Conservation (phyloP, 192 early-diverging fungal genomes). For the Coemansia sp. region DNA sequence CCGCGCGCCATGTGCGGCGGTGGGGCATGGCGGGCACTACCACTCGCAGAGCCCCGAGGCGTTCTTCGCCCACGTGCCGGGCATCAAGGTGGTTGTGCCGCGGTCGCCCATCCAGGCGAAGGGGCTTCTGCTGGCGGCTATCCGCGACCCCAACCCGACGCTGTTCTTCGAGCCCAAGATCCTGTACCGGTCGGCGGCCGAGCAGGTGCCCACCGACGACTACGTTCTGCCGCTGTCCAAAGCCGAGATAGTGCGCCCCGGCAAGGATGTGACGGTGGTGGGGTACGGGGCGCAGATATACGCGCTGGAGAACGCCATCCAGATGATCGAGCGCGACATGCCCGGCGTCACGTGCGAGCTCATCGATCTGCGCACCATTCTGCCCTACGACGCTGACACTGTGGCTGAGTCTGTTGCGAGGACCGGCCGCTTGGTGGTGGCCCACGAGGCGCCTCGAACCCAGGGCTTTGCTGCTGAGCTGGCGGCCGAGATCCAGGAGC, state of each 20-base stretch:
- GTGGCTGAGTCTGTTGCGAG: slow-evolving; percentile 88
- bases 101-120: slow-evolving; percentile 94
- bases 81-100: slow-evolving; percentile 91
- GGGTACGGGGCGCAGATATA: slow-evolving; percentile 94
- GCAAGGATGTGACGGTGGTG: slow-evolving; percentile 88
- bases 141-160: slow-evolving; percentile 92
- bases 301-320: slow-evolving; percentile 87
- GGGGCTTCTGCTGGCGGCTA: slow-evolving; percentile 85
- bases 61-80: slow-evolving; percentile 93
- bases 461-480: slow-evolving; percentile 92
- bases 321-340: slow-evolving; percentile 80
- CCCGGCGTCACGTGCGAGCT: slow-evolving; percentile 87
- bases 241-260: slow-evolving; percentile 83
- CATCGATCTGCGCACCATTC: slow-evolving; percentile 88
- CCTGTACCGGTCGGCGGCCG: slow-evolving; percentile 92
- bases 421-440: slow-evolving; percentile 88
- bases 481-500: slow-evolving; percentile 82
- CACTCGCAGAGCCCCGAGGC: slow-evolving; percentile 95
- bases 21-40: slow-evolving; percentile 97
- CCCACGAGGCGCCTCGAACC: slow-evolving; percentile 92
- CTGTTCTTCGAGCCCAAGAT: slow-evolving; percentile 97
- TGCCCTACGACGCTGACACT: slow-evolving; percentile 92
- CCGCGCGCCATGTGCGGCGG: slow-evolving; percentile 87
- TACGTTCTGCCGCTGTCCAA: slow-evolving; percentile 88
- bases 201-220: slow-evolving; percentile 91